These are phyloP conservation scores for Panicum hallii DNA, from an alignment of 202 grass and related monocot species.

Conservation along the genomic window DNA sequence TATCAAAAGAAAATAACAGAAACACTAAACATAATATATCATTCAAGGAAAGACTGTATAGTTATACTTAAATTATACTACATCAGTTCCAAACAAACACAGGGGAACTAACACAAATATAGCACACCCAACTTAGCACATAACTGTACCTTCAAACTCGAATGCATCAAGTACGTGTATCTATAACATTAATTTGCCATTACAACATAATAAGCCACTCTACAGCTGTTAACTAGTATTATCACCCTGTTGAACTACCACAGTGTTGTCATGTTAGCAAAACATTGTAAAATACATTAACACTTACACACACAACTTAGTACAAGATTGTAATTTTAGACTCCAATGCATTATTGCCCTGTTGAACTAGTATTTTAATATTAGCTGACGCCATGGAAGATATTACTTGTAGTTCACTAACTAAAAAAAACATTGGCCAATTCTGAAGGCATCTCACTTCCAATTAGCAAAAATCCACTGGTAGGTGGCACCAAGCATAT, in stretches of 20 bases:
- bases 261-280: neutral
- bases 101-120: neutral
- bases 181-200: neutral
- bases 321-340: neutral
- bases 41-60: neutral
- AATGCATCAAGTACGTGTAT: neutral
- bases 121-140: neutral
- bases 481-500: neutral
- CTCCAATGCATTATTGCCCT: neutral
- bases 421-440: neutral
- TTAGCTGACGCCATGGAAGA: neutral
- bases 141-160: neutral
- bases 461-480: neutral
- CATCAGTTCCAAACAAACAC: neutral
- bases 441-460: neutral
- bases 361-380: neutral
- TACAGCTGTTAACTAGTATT: neutral
- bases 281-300: neutral
- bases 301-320: neutral
- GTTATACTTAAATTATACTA: neutral
- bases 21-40: neutral
- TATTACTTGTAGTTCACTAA: neutral
- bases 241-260: neutral
- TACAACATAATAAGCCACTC: neutral
- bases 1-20: neutral